A percentile compares a stretch with the other conserved stretches of the same genome.
These are phyloP conservation scores for Aciculosporium take DNA, from an alignment of 2,329 filamentous ascomycete species.

Conservation along the genomic window DNA sequence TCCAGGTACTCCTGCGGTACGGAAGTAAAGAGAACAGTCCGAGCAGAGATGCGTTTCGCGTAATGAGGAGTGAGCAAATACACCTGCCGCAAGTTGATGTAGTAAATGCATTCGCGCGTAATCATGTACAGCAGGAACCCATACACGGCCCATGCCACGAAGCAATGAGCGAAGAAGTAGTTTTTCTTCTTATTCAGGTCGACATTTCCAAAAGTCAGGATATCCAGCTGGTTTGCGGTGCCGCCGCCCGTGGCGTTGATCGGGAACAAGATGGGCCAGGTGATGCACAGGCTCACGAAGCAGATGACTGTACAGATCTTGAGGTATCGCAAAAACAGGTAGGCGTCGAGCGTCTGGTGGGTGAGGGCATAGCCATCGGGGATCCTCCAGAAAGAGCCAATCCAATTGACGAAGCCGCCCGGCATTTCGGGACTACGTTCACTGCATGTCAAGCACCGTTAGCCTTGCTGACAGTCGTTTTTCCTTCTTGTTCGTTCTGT, in stretches of 20 bases:
- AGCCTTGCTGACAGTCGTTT: background rate
- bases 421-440: conserved; percentile 43
- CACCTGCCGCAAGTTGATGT: conserved; percentile 85
- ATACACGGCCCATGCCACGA: conserved; percentile 72
- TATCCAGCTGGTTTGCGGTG: conserved; percentile 45
- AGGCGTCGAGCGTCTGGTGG: conserved; percentile 79
- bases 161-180: conserved; percentile 66
- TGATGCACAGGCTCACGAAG: conserved; percentile 65
- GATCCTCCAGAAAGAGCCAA: conserved; percentile 45
- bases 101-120: conserved; percentile 80
- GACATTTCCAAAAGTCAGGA: conserved; percentile 26
- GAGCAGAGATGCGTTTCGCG: conserved; percentile 70
- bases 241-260: conserved; percentile 72
- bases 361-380: conserved; percentile 69
- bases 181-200: conserved; percentile 40
- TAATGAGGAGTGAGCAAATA: conserved; percentile 80
- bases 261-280: conserved; percentile 74
- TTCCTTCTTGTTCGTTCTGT: too few relatives aligned
- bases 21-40: conserved; percentile 84
- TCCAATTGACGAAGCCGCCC: conserved; percentile 46
- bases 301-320: conserved; percentile 64
- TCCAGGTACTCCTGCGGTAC: conserved; percentile 67
- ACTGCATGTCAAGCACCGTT: conserved; percentile 15
- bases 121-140: conserved; percentile 81
- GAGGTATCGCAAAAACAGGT: conserved; percentile 75